phyloP scores from a whole-genome alignment of 371 early-diverging fungal genomes.

The Choanephora cucurbitarum region DNA sequence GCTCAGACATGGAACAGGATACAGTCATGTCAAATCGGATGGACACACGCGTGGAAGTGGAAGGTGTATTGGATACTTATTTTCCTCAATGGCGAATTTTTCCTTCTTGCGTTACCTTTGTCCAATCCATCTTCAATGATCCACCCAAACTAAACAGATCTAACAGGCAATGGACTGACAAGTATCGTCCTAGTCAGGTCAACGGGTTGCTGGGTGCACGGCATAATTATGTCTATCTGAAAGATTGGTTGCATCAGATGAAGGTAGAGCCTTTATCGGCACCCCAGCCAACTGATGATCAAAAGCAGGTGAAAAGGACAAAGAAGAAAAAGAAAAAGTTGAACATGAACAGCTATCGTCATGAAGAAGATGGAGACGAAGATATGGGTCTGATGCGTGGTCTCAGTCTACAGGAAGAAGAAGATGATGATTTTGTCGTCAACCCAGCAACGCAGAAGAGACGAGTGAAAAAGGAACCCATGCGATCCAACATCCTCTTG shows the following conservation, averaged over 20 bases:
- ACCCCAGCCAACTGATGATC: background rate
- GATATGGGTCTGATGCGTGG: slow-evolving; percentile 2
- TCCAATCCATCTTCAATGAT: slow-evolving; percentile 7
- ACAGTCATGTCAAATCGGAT: background rate
- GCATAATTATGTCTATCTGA: slow-evolving; percentile 25
- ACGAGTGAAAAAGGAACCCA: slow-evolving; percentile 26
- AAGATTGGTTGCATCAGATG: slow-evolving; percentile 44
- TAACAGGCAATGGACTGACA: slow-evolving; percentile 33
- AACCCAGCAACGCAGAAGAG: background rate
- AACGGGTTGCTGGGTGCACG: slow-evolving; percentile 30
- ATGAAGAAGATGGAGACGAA: slow-evolving; percentile 1
- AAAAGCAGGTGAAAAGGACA: background rate
- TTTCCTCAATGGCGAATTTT: slow-evolving; percentile 22
- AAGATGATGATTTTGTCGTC: slow-evolving; percentile 34
- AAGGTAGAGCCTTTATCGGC: slow-evolving; percentile 33
- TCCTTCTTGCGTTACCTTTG: slow-evolving; percentile 14
- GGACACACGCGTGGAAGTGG: background rate
- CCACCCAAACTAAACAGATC: background rate
- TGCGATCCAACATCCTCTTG: slow-evolving; percentile 61
- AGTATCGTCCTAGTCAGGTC: slow-evolving; percentile 33
- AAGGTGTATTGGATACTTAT: slow-evolving; percentile 4
- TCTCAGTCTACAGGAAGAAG: slow-evolving; percentile 6
- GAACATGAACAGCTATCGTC: slow-evolving; percentile 1
- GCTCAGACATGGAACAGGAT: background rate
- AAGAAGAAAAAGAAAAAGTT: slow-evolving; percentile 10